These are phyloP conservation scores for Chlamydomonas sphaeroides DNA, from an alignment of 139 green algal genomes.

Conservation along the genomic window DNA sequence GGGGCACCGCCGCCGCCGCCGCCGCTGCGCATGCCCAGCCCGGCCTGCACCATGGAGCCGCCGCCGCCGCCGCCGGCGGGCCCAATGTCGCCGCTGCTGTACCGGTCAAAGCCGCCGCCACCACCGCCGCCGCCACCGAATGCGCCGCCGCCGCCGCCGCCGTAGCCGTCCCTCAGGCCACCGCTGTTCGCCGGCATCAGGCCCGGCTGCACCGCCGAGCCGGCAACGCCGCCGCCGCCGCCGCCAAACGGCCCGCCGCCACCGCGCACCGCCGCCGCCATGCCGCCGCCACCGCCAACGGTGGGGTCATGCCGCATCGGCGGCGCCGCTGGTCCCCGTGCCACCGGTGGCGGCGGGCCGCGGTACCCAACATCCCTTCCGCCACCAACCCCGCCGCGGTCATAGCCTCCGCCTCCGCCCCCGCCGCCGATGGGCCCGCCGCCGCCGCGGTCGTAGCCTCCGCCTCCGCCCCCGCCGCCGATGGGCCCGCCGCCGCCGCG, in stretches of 20 bases:
- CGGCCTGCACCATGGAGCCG: conserved; percentile 29
- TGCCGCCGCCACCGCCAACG: not conserved
- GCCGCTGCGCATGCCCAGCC: not conserved
- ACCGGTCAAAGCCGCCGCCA: not conserved
- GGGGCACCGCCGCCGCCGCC: not conserved
- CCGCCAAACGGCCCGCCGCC: not conserved
- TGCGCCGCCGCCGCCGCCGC: not conserved
- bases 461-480: too few relatives aligned
- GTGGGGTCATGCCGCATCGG: not conserved
- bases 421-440: too few relatives aligned
- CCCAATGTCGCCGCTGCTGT: not conserved
- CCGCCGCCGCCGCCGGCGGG: not conserved
- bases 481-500: too few relatives aligned
- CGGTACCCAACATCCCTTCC: not conserved
- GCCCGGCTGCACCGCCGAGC: not conserved
- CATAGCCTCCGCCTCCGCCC: too few relatives aligned
- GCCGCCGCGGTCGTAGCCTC: too few relatives aligned
- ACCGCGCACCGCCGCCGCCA: not conserved
- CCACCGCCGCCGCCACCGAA: not conserved
- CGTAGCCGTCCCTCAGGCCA: too few relatives aligned
- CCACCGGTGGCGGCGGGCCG: too few relatives aligned
- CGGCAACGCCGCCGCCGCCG: not conserved
- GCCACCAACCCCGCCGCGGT: too few relatives aligned
- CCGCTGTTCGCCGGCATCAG: not conserved
- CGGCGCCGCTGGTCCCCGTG: too few relatives aligned